phyloP scores from a whole-genome alignment of 208 protist species.

The Polymyxa betae region DNA sequence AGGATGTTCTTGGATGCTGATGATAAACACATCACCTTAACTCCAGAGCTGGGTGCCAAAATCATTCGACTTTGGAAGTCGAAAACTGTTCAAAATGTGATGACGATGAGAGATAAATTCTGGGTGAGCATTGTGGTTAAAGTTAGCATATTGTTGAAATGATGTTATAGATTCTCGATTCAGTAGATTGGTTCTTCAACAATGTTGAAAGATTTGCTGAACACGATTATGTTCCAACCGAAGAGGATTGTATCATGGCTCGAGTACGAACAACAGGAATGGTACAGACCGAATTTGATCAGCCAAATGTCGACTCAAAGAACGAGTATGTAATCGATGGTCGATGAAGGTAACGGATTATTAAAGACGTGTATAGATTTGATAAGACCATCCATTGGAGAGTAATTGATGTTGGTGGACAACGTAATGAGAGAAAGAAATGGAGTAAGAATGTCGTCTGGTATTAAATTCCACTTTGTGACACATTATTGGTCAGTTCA shows the following conservation, averaged over 20 bases:
- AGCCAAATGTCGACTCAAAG: conserved; percentile 30
- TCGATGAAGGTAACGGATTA: neutral
- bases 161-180: conserved; percentile 43
- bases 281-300: conserved; percentile 47
- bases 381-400: conserved; percentile 41
- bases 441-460: too few species aligned
- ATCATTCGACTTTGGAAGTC: neutral
- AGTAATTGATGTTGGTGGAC: conserved; percentile 41
- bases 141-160: neutral
- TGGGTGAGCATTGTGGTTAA: neutral
- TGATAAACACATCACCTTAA: neutral
- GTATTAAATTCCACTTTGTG: too few species aligned
- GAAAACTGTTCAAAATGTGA: conserved; percentile 2
- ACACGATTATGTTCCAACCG: conserved; percentile 54
- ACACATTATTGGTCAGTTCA: conserved; percentile 6
- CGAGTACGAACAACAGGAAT: conserved; percentile 37
- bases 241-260: conserved; percentile 54
- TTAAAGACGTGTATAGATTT: neutral
- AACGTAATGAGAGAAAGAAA: conserved; percentile 36
- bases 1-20: conserved; percentile 15
- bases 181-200: conserved; percentile 51
- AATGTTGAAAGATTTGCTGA: conserved; percentile 54
- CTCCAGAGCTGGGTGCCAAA: neutral
- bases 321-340: neutral
- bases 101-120: conserved; percentile 42